Percentiles rank a stretch among this genome's conserved stretches.
These are phyloP conservation scores for Porodaedalea pini DNA, from an alignment of 1,284 basidiomycete species.

Conservation along the genomic window DNA sequence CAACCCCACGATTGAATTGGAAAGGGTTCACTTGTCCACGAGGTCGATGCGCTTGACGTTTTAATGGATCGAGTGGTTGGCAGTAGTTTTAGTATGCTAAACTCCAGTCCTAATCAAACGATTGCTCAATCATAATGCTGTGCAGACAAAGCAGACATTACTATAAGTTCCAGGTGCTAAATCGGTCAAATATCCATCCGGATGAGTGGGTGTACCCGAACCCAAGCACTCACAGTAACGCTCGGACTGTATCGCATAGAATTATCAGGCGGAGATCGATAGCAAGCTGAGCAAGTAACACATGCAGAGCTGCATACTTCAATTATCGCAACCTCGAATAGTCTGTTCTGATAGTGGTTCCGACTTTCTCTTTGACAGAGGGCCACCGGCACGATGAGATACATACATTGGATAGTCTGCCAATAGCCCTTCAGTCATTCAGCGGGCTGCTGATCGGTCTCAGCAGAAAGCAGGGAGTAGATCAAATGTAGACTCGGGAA, in stretches of 20 bases:
- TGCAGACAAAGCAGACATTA: conserved; percentile 81
- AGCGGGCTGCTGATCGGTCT: too few species aligned
- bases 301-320: conserved; percentile 70
- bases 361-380: conserved; percentile 68
- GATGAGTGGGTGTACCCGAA: conserved; percentile 57
- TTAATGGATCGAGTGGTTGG: conserved; percentile 74
- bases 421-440: too few species aligned
- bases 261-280: conserved; percentile 88
- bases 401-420: too few species aligned
- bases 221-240: background rate
- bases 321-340: conserved; percentile 59
- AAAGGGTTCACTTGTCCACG: conserved; percentile 84
- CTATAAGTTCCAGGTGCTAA: conserved; percentile 84
- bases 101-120: background rate
- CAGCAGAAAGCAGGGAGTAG: too few species aligned
- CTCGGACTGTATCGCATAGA: conserved; percentile 40
- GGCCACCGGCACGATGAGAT: too few species aligned
- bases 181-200: conserved; percentile 84
- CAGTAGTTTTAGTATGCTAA: conserved; percentile 30
- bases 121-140: background rate
- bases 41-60: conserved; percentile 86
- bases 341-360: too few species aligned
- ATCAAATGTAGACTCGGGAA: too few species aligned
- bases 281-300: conserved; percentile 75
- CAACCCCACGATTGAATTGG: conserved; percentile 87